Conservation (phyloP, 305 asterid genomes). For the Fraxinus ornus region DNA sequence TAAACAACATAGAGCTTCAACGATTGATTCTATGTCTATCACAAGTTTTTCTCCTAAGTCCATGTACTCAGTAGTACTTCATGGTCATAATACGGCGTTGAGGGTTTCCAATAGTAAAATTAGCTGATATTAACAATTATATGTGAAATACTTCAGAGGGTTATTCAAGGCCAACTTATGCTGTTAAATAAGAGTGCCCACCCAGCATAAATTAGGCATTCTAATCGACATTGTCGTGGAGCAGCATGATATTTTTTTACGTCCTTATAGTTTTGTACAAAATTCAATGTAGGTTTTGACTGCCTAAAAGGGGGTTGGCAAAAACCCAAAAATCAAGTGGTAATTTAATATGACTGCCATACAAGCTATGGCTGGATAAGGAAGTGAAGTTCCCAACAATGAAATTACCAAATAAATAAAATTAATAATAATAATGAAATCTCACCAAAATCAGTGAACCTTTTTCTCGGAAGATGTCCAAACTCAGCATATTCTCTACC, state of each 20-base stretch:
- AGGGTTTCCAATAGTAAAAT: too few species aligned
- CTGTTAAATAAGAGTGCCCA: background rate
- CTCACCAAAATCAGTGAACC: conserved; percentile 80
- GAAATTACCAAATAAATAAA: background rate
- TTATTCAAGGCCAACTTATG: background rate
- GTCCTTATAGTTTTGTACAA: background rate
- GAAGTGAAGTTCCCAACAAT: background rate
- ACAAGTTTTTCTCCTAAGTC: background rate
- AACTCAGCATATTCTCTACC: conserved; percentile 94
- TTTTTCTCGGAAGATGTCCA: conserved; percentile 91
- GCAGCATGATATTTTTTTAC: background rate
- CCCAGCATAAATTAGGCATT: background rate
- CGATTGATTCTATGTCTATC: background rate
- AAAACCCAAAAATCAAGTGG: background rate
- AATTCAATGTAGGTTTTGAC: background rate
- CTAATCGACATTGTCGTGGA: background rate
- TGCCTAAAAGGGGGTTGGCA: background rate
- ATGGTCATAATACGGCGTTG: too few species aligned
- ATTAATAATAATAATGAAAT: background rate
- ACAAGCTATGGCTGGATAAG: background rate
- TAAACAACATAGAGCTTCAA: background rate
- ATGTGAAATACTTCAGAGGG: background rate
- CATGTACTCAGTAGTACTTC: background rate
- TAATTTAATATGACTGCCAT: background rate
- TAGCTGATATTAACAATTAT: background rate